Conservation (phyloP, 2,329 filamentous ascomycete species). For the Fusarium temperatum region DNA sequence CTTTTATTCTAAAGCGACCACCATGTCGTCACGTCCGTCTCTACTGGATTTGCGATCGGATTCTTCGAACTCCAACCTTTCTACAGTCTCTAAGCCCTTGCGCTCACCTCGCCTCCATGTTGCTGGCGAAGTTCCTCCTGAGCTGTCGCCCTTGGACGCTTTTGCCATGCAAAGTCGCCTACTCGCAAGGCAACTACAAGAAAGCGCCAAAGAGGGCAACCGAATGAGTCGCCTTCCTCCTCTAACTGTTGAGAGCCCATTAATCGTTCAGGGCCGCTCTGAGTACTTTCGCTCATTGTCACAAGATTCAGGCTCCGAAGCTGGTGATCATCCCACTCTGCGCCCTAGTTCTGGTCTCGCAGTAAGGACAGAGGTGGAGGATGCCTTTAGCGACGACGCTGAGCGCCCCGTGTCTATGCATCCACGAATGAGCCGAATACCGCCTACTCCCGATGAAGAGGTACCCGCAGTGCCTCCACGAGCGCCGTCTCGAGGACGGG, state of each 20-base stretch:
- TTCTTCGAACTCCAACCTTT: conserved; percentile 60
- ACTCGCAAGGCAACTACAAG: conserved; percentile 86
- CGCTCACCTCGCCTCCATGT: conserved; percentile 80
- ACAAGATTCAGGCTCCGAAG: conserved; percentile 65
- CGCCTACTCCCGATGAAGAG: conserved; percentile 58
- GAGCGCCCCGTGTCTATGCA: conserved; percentile 77
- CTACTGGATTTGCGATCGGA: conserved; percentile 68
- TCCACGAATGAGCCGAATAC: conserved; percentile 74
- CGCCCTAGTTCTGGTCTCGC: conserved; percentile 50
- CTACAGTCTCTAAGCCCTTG: conserved; percentile 61
- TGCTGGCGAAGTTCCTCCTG: conserved; percentile 84
- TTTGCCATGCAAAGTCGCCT: conserved; percentile 92
- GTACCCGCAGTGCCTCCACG: conserved; percentile 57
- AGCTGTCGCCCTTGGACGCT: conserved; percentile 92
- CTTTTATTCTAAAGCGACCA: conserved; percentile 21
- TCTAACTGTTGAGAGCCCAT: conserved; percentile 81
- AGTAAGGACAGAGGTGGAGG: conserved; percentile 65
- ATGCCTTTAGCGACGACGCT: conserved; percentile 56
- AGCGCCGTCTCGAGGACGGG: conserved; percentile 53
- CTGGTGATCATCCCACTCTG: conserved; percentile 44
- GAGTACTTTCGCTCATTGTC: conserved; percentile 84
- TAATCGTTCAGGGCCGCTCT: conserved; percentile 77
- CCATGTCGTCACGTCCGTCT: conserved; percentile 66
- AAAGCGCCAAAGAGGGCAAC: conserved; percentile 76
- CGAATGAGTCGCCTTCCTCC: conserved; percentile 88